Conservation (phyloP, 768 basidiomycete species). For the Amylocystis lapponica region DNA sequence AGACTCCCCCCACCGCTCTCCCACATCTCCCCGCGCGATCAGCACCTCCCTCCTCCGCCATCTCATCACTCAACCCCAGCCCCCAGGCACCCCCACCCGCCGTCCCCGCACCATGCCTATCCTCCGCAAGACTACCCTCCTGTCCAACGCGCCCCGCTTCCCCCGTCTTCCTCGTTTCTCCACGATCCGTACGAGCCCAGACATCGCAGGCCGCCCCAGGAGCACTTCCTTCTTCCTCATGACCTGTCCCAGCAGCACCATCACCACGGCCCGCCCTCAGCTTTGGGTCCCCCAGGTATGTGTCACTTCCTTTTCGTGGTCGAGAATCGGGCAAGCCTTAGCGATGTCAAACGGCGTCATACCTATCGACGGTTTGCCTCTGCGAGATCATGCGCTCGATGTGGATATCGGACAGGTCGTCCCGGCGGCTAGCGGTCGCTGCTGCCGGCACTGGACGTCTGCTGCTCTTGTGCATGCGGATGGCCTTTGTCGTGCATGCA, state of each 20-base stretch:
- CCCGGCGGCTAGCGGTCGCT: too few relatives aligned
- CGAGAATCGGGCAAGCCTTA: too few relatives aligned
- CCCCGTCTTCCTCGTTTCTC: constrained; percentile 15
- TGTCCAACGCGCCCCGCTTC: constrained; percentile 15
- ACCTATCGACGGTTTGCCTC: too few relatives aligned
- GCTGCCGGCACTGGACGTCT: too few relatives aligned
- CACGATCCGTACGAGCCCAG: constrained; percentile 16
- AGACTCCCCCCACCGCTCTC: constrained; percentile 14
- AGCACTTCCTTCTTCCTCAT: constrained; percentile 6
- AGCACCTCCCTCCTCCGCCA: constrained; percentile 10
- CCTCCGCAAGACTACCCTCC: constrained; percentile 10
- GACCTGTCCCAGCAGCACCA: neutral
- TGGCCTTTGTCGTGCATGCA: too few relatives aligned
- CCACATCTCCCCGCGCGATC: constrained; percentile 12
- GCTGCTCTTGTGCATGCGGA: too few relatives aligned
- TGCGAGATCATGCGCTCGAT: too few relatives aligned
- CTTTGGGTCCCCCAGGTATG: too few relatives aligned
- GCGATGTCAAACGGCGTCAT: too few relatives aligned
- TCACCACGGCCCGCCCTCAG: constrained; percentile 4
- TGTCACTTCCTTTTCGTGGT: too few relatives aligned
- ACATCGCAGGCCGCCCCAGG: constrained; percentile 10
- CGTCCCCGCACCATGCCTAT: constrained; percentile 8
- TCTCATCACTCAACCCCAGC: constrained; percentile 10
- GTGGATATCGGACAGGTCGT: too few relatives aligned
- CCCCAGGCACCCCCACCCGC: constrained; percentile 14